These are phyloP conservation scores for Erythrobasidium hasegawianum DNA, from an alignment of 1,284 basidiomycete genomes.

Conservation along the genomic window DNA sequence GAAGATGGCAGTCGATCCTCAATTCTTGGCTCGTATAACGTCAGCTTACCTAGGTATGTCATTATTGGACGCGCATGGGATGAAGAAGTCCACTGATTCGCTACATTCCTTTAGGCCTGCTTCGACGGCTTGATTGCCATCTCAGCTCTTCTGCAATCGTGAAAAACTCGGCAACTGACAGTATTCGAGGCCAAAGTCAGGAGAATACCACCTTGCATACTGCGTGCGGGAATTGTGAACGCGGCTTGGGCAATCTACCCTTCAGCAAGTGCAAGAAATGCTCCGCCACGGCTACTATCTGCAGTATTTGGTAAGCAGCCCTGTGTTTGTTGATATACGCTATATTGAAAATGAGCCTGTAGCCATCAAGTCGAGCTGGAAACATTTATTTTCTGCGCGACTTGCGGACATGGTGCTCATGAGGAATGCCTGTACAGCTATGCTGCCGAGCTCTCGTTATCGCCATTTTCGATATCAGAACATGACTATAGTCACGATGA, in stretches of 20 bases:
- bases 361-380: conserved; percentile 15
- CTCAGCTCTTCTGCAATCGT: conserved; percentile 14
- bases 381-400: conserved; percentile 22
- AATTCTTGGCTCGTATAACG: conserved; percentile 31
- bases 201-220: conserved; percentile 30
- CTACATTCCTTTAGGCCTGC: not conserved
- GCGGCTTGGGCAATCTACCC: conserved; percentile 15
- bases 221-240: conserved; percentile 26
- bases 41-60: conserved; percentile 25
- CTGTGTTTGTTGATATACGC: not conserved
- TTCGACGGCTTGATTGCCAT: conserved; percentile 23
- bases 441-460: conserved; percentile 22
- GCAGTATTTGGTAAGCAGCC: conserved; percentile 24
- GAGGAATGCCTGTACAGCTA: conserved; percentile 31
- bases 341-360: not conserved
- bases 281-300: conserved; percentile 11
- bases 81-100: too few relatives aligned
- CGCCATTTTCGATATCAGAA: not conserved
- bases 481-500: not conserved
- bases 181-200: conserved; percentile 17
- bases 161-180: conserved; percentile 12
- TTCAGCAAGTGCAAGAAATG: conserved; percentile 30
- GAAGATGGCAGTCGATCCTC: not conserved
- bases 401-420: conserved; percentile 29
- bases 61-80: too few relatives aligned